phyloP scores from a whole-genome alignment of 169 alveolate species.

The Plasmodium sp. region DNA sequence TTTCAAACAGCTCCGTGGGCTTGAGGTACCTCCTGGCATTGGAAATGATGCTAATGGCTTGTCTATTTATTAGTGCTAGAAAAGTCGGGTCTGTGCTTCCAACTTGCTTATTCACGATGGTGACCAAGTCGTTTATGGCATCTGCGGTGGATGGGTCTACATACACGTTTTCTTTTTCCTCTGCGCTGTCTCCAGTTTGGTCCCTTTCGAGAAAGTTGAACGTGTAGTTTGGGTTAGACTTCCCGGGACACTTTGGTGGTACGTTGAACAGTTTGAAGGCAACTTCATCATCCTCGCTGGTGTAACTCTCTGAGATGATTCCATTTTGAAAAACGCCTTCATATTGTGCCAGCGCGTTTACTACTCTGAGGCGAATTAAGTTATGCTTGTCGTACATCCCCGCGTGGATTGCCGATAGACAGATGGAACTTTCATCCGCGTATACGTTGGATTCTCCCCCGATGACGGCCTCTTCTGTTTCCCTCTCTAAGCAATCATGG shows the following conservation, averaged over 20 bases:
- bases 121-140: slow-evolving; percentile 62
- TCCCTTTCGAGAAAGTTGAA: slow-evolving; percentile 6
- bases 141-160: slow-evolving; percentile 62
- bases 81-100: slow-evolving; percentile 70
- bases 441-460: slow-evolving; percentile 90
- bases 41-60: slow-evolving; percentile 43
- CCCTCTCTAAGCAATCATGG: slow-evolving; percentile 85
- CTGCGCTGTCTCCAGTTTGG: background rate
- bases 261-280: slow-evolving; percentile 80
- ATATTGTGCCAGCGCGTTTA: slow-evolving; percentile 83
- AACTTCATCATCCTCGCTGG: slow-evolving; percentile 76
- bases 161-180: slow-evolving; percentile 52
- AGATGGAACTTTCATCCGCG: slow-evolving; percentile 87
- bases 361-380: slow-evolving; percentile 77
- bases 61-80: slow-evolving; percentile 67
- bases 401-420: slow-evolving; percentile 90
- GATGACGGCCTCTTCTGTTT: slow-evolving; percentile 78
- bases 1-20: slow-evolving; percentile 67
- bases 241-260: slow-evolving; percentile 78
- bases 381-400: slow-evolving; percentile 83
- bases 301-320: slow-evolving; percentile 81
- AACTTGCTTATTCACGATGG: slow-evolving; percentile 62
- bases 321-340: slow-evolving; percentile 88
- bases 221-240: background rate
- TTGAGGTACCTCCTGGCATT: slow-evolving; percentile 70